Conservation (phyloP, 176 grass and related monocot genomes). For the Triticum aestivum region IWGSC_CS_RefSeq_v2.1 NC_057802.1:533448154-533448653, state of each 20-base stretch:
- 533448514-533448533: not conserved
- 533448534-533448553: not conserved
- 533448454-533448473: not conserved
- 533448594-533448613: not conserved
- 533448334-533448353: not conserved
- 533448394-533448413: not conserved
- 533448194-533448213: not conserved
- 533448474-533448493: not conserved
- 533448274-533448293: slow-evolving; percentile 22
- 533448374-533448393: not conserved
- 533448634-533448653: not conserved
- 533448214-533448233: not conserved
- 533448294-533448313: slow-evolving; percentile 11
- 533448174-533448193: not conserved
- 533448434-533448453: not conserved
- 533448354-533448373: not conserved
- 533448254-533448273: slow-evolving; percentile 31
- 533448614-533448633: not conserved
- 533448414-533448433: not conserved
- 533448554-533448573: not conserved
- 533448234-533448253: not conserved
- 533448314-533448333: not conserved
- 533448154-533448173: not conserved
- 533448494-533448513: not conserved
- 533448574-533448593: not conserved